A percentile compares a stretch with the other conserved stretches of the same genome.
phyloP scores from a whole-genome alignment of 139 green algal species.

The Volvox africanus region DNA sequence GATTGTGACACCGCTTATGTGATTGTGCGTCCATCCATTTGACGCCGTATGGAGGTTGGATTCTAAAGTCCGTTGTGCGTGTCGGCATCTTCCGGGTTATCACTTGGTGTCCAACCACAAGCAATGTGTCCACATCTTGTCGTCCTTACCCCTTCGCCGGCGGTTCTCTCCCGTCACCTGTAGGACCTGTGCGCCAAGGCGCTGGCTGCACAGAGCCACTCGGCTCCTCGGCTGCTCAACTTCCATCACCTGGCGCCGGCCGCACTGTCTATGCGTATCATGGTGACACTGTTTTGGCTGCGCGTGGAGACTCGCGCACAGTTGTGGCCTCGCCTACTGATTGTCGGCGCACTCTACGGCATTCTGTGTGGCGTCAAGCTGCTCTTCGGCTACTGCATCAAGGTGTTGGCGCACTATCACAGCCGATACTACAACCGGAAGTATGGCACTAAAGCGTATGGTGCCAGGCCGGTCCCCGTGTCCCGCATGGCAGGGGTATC shows the following conservation, averaged over 20 bases:
- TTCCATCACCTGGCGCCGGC: slow-evolving; percentile 83
- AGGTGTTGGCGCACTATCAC: slow-evolving; percentile 22
- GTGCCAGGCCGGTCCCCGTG: neutral
- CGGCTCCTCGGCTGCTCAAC: slow-evolving; percentile 70
- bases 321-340: neutral
- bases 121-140: neutral
- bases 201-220: slow-evolving; percentile 70
- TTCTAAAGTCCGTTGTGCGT: too few species aligned
- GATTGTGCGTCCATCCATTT: too few species aligned
- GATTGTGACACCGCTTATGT: too few species aligned
- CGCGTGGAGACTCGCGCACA: slow-evolving; percentile 39
- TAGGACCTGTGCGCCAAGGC: slow-evolving; percentile 82
- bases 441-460: slow-evolving; percentile 22
- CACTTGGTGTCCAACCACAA: neutral
- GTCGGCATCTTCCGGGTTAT: too few species aligned
- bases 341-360: neutral
- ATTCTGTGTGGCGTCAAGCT: slow-evolving; percentile 13
- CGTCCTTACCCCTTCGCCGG: neutral
- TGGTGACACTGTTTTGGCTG: slow-evolving; percentile 64
- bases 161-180: neutral
- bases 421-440: slow-evolving; percentile 29
- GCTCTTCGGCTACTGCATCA: slow-evolving; percentile 40
- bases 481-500: neutral
- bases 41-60: too few species aligned
- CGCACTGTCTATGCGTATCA: slow-evolving; percentile 78